A percentile compares a stretch with the other conserved stretches of the same genome.
Conservation (phyloP, 805 yeast species). For the Candida stauntonica region DNA sequence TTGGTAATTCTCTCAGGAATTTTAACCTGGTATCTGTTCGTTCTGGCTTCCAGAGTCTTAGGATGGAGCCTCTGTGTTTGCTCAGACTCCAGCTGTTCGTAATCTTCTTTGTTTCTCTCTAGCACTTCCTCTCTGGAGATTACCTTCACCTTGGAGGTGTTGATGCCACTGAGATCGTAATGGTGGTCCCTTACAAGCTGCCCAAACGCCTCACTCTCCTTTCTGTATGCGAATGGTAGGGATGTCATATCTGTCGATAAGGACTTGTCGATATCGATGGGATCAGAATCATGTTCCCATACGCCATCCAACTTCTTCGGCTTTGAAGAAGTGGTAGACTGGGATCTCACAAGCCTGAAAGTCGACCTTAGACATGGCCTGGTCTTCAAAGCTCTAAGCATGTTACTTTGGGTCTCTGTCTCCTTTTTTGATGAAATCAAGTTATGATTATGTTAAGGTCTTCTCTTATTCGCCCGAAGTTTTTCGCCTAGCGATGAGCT, state of each 20-base stretch:
- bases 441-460: no score
- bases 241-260: constrained; percentile 13
- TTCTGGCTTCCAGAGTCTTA: constrained; percentile 53
- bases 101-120: constrained; percentile 12
- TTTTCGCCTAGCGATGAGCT: no score
- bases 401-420: no score
- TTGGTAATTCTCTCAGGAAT: constrained; percentile 56
- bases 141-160: constrained; percentile 30
- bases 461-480: no score
- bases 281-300: constrained; percentile 20
- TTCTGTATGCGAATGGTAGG: constrained; percentile 32
- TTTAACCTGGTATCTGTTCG: constrained; percentile 42
- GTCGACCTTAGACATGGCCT: not conserved
- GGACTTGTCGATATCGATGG: constrained; percentile 9
- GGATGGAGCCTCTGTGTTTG: constrained; percentile 44
- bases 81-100: not conserved
- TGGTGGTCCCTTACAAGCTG: constrained; percentile 36
- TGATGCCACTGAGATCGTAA: constrained; percentile 31
- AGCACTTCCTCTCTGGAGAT: constrained; percentile 31
- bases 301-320: constrained; percentile 6
- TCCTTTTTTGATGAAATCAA: no score
- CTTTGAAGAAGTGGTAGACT: constrained; percentile 2
- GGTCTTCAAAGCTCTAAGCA: not conserved
- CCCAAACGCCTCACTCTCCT: constrained; percentile 39
- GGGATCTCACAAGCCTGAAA: constrained; percentile 3